Evolutionary conservation across 371 early-diverging fungal species (phyloP), one percentile per base, ranked within the genome.

Genomic region (Chytridium lagenaria): DNA sequence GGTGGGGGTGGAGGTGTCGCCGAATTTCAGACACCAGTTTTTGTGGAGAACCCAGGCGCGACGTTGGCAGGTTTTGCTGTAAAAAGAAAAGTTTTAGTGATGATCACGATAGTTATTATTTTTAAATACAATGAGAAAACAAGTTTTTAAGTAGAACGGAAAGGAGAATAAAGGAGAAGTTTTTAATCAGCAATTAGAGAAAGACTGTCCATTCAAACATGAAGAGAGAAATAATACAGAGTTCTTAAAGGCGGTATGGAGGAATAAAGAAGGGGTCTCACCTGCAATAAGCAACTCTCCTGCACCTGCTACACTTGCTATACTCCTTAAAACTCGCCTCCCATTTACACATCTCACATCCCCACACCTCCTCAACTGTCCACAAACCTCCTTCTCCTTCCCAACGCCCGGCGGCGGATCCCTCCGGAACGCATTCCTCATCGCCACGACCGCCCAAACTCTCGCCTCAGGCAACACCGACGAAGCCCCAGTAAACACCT

Each of bases 371-470:
- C 81, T n/a, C 57, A 81, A 44, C 37, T 71, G 68, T 1, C 69
- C 72, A n/a, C n/a, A n/a, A 15, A 64, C 63, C 2, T 10, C 37
- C 59, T 55, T 15, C 22, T n/a, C 12, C 59, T 2, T 23, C 37
- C 36, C 38, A 10, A 30, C 10, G 66, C 12, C 44, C 19, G 44
- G 44, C 7, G 59, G 1, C 75, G 50, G 66, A 51, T 78, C 77
- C 10, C 81, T 68, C 39, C 82, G 80, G 75, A 81, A 84, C n/a
- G 82, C 82, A 55, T 78, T 81, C 10, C 85, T 69, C 68, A 84
- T 71, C 59, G 80, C 80, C 12, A 80, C 61, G 22, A 81, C 75
- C 26, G 80, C 78, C 76, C 81, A 81, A 37, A 74, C 71, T 5
- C 85, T 75, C 0, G 80, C 64, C 57, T 82, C 83, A 1, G 72